Percentiles rank a stretch among this genome's conserved stretches.
Conservation (phyloP, 2,329 filamentous ascomycete species). For the Chaetomium olivaceum region DNA sequence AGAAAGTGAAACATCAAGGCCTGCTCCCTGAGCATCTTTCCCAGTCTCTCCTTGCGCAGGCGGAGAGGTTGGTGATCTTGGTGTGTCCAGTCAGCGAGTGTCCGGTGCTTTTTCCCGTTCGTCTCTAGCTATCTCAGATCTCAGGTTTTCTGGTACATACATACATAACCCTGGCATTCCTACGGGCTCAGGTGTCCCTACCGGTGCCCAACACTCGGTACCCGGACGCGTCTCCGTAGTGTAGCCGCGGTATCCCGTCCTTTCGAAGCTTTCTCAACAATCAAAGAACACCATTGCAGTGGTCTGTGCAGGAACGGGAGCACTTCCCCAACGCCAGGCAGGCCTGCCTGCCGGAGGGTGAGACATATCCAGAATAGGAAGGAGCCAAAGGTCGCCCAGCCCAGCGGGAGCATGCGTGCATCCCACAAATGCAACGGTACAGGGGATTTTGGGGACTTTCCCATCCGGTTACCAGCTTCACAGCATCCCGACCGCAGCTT, state of each 20-base stretch:
- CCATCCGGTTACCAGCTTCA: not conserved
- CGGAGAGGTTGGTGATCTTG: not conserved
- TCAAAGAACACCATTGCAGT: not conserved
- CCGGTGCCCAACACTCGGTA: not conserved
- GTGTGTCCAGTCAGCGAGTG: too few relatives aligned
- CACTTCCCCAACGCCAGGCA: not conserved
- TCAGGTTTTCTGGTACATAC: not conserved
- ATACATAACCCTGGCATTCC: too few relatives aligned
- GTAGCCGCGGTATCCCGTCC: not conserved
- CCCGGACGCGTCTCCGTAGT: not conserved
- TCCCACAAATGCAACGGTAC: not conserved
- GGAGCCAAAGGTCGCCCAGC: constrained; percentile 10
- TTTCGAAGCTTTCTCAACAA: not conserved
- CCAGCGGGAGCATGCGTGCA: not conserved
- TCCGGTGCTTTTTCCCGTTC: too few relatives aligned
- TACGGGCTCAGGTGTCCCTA: not conserved
- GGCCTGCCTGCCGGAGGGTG: not conserved
- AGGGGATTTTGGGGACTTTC: constrained; percentile 6
- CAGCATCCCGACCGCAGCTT: not conserved
- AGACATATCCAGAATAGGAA: constrained; percentile 6
- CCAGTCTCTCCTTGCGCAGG: not conserved
- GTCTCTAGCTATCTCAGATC: not conserved
- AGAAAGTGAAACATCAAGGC: constrained; percentile 3
- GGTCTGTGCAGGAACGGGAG: not conserved
- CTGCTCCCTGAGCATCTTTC: not conserved